Base-by-base conservation (phyloP, 495 filamentous ascomycete species). In the Aspergillus saccharolyticus region DNA sequence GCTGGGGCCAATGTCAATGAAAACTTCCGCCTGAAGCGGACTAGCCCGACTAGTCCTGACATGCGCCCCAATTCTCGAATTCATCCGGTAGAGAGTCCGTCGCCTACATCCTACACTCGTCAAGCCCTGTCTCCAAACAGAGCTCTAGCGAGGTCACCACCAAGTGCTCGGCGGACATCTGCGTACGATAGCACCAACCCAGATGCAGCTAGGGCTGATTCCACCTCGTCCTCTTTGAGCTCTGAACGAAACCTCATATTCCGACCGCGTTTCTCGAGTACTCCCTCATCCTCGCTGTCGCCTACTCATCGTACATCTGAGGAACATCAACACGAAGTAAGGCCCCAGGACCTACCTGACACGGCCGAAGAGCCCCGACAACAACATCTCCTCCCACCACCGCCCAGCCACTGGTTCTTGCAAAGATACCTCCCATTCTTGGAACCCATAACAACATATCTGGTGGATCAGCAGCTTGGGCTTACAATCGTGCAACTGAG, bases 1-100 rank as follows among this genome's bases (percentile, higher is more conserved):
- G 86, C 80, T 28, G 87, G 89, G n/a, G 78, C 75, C 39, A 83
- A 75, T 47, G 68, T 83, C 25, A 84, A 84, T 47, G 83, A 87
- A 42, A 74, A 68, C 44, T 68, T 77, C 46, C 70, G 79, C 64
- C 72, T 72, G 66, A 69, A 74, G 56, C 75, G 78, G 57, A 52
- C 72, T 66, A 69, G 78, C 66, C 57, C 75, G 66, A 58, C 76
- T 21, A 58, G 74, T 55, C 60, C 80, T 63, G 75, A 88, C 65
- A 47, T 75, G 9, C 69, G 86, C 7, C 80, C 83, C 48, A 83
- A 81, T 48, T 65, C 78, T 33, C 77, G 84, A 20, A 84, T 88
- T 19, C 82, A 77, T 14, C 76, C 81, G 8, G 62, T 85, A 30
- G 82, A 87, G 42, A 83, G 68, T 39, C 69, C 76, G 0, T 53